phyloP scores from a whole-genome alignment of 208 protist genomes.

The Spongospora subterranea region DNA sequence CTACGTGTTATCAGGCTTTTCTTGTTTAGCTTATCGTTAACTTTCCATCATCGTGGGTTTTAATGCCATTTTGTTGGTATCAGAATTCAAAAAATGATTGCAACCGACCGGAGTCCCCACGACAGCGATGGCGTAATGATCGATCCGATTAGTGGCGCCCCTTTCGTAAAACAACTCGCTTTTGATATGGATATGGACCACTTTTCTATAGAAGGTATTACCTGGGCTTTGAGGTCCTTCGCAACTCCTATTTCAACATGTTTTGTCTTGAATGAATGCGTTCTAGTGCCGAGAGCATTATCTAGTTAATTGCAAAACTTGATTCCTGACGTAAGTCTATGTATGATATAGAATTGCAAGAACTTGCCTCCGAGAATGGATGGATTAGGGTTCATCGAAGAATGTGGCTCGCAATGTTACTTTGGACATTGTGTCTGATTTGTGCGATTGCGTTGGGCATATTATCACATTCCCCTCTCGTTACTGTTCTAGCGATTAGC shows the following conservation, averaged over 20 bases:
- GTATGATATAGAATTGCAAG: background rate
- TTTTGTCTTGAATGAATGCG: too few relatives aligned
- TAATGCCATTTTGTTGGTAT: too few relatives aligned
- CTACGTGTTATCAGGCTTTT: too few relatives aligned
- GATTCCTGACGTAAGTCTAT: background rate
- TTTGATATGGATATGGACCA: slow-evolving; percentile 55
- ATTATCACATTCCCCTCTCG: background rate
- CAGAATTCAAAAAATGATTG: slow-evolving; percentile 20
- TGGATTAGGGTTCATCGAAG: background rate
- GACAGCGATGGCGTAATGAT: background rate
- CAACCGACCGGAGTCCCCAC: background rate
- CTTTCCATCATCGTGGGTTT: too few relatives aligned
- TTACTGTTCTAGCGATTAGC: background rate
- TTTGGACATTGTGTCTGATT: background rate
- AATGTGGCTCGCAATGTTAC: background rate
- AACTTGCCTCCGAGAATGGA: background rate
- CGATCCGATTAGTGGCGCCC: slow-evolving; percentile 5
- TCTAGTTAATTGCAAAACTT: too few relatives aligned
- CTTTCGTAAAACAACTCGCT: background rate
- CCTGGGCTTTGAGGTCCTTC: background rate
- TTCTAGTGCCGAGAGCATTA: too few relatives aligned
- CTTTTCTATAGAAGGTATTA: background rate
- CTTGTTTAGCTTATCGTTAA: too few relatives aligned
- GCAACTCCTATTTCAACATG: too few relatives aligned
- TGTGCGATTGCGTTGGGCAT: background rate